These are phyloP conservation scores for Talaromyces ruber DNA, from an alignment of 495 filamentous ascomycete species.

Conservation along the genomic window DNA sequence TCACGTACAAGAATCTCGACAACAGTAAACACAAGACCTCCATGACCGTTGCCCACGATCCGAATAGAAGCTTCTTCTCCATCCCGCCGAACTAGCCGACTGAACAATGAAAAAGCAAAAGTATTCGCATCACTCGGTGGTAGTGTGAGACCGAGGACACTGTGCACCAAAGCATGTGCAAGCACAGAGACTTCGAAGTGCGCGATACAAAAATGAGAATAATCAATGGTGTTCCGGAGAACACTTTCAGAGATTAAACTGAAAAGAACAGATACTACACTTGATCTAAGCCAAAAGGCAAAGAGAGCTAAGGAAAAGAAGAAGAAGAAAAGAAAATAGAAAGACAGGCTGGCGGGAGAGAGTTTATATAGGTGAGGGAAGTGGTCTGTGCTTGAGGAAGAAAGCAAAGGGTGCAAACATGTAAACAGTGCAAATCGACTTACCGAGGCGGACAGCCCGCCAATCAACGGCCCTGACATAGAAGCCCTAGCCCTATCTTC, in stretches of 20 bases:
- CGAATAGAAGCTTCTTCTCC: slow-evolving; percentile 55
- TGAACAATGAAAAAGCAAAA: slow-evolving; percentile 47
- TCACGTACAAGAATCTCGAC: too few relatives aligned
- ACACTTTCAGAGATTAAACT: slow-evolving; percentile 78
- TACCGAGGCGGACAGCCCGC: neutral
- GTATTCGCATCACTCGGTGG: slow-evolving; percentile 71
- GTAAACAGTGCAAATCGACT: neutral
- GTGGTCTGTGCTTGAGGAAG: slow-evolving; percentile 10
- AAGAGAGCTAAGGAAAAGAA: slow-evolving; percentile 50
- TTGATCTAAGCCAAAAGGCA: slow-evolving; percentile 73
- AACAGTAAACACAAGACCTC: too few relatives aligned
- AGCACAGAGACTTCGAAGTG: slow-evolving; percentile 61
- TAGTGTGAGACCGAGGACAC: slow-evolving; percentile 90
- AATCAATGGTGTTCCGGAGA: slow-evolving; percentile 71
- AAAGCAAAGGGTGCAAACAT: neutral
- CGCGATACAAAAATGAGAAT: slow-evolving; percentile 67
- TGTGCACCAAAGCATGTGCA: slow-evolving; percentile 64
- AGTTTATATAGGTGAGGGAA: slow-evolving; percentile 19
- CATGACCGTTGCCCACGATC: too few relatives aligned
- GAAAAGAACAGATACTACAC: slow-evolving; percentile 99
- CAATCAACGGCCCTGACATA: neutral
- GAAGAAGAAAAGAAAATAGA: slow-evolving; percentile 34
- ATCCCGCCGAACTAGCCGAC: slow-evolving; percentile 47
- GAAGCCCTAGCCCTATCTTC: slow-evolving; percentile 14
- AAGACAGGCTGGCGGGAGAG: slow-evolving; percentile 14